Evolutionary conservation across 2,329 filamentous ascomycete genomes (phyloP).

Genomic region (Gnomoniopsis sp.): DNA sequence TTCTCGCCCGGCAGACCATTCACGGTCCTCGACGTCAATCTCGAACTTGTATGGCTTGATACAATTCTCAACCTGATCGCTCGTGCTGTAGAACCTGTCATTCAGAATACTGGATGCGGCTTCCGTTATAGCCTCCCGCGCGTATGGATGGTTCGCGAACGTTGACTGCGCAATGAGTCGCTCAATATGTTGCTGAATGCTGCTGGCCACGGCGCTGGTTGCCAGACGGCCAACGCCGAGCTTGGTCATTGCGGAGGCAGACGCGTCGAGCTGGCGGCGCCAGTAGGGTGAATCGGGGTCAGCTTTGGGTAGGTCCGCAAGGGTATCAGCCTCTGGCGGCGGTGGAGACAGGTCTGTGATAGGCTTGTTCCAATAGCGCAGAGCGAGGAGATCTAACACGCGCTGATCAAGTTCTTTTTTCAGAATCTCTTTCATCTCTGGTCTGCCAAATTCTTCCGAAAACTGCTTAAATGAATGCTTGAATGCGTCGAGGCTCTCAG

Average conservation of each 20-base stretch:
- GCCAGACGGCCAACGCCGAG: conserved; percentile 89
- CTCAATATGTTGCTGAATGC: conserved; percentile 83
- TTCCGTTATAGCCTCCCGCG: conserved; percentile 87
- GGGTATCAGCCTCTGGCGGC: conserved; percentile 64
- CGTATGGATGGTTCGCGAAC: conserved; percentile 87
- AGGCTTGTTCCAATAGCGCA: conserved; percentile 96
- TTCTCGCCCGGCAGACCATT: conserved; percentile 83
- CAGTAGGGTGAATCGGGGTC: conserved; percentile 85
- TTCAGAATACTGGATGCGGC: conserved; percentile 87
- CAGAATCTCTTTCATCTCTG: conserved; percentile 83
- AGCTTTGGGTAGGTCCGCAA: conserved; percentile 78
- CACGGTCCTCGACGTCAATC: conserved; percentile 86
- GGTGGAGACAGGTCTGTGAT: conserved; percentile 74
- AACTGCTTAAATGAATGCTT: conserved; percentile 98
- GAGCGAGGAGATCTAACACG: conserved; percentile 87
- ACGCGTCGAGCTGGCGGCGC: conserved; percentile 91
- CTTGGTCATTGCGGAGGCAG: conserved; percentile 85
- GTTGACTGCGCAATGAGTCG: conserved; percentile 74
- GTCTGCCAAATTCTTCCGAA: conserved; percentile 81
- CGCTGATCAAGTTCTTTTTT: conserved; percentile 93
- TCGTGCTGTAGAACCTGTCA: conserved; percentile 94
- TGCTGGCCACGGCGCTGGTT: conserved; percentile 83
- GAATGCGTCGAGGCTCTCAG: conserved; percentile 91
- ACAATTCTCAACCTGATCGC: conserved; percentile 96
- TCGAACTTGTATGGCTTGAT: conserved; percentile 99